These are phyloP conservation scores for Hymenoscyphus infarciens DNA, from an alignment of 2,329 filamentous ascomycete genomes.

Conservation along the genomic window DNA sequence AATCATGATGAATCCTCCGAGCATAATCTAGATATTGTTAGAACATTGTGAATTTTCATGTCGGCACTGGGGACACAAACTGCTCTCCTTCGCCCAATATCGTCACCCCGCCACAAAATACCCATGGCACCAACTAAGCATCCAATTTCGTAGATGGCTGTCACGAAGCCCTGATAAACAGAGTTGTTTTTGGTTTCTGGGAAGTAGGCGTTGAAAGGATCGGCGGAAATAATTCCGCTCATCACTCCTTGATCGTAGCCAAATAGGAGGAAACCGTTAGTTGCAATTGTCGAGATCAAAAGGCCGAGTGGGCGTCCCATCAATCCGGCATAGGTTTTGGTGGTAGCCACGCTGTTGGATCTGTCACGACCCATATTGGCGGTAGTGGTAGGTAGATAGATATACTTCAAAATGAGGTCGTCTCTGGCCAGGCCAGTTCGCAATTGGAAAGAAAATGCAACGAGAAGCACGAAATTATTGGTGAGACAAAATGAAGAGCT, in stretches of 20 bases:
- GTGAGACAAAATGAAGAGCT: not conserved
- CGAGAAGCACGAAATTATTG: not conserved
- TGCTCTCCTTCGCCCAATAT: conserved; percentile 53
- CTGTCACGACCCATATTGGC: conserved; percentile 9
- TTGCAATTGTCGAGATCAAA: conserved; percentile 67
- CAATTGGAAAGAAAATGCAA: not conserved
- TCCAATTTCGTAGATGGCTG: conserved; percentile 54
- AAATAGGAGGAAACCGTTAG: conserved; percentile 79
- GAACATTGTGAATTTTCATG: conserved; percentile 46
- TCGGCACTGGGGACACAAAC: conserved; percentile 38
- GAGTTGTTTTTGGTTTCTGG: conserved; percentile 52
- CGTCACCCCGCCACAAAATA: conserved; percentile 44
- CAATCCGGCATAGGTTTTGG: conserved; percentile 56
- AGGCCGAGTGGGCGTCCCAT: conserved; percentile 63
- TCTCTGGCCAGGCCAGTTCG: conserved; percentile 5
- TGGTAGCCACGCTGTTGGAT: conserved; percentile 18
- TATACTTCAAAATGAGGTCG: not conserved
- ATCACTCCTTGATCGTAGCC: conserved; percentile 89
- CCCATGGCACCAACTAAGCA: conserved; percentile 48
- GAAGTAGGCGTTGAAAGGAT: conserved; percentile 82
- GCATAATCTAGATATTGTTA: conserved; percentile 42
- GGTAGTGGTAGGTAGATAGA: not conserved
- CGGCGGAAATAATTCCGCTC: conserved; percentile 65
- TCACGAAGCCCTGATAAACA: conserved; percentile 45
- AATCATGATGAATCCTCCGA: conserved; percentile 56